Evolutionary conservation across 2,329 filamentous ascomycete genomes (phyloP).

Genomic region (Colletotrichum paranaense): DNA sequence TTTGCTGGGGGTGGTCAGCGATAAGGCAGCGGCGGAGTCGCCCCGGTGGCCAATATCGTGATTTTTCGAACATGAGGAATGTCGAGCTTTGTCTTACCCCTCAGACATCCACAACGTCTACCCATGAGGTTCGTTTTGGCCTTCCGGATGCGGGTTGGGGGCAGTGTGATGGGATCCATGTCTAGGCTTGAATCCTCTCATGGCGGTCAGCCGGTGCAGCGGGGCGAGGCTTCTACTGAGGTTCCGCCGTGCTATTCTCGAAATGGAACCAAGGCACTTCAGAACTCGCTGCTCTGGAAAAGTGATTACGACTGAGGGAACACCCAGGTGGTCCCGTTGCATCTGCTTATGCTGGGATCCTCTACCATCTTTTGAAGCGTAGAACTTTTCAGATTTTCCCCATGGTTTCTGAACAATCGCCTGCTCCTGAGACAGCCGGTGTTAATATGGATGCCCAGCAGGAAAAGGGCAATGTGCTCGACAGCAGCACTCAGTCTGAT

Average conservation of each 20-base stretch:
- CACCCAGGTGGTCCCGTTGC: not conserved
- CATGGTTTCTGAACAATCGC: not conserved
- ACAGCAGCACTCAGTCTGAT: not conserved
- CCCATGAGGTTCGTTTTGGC: not conserved
- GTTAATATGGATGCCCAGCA: not conserved
- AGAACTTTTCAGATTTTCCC: not conserved
- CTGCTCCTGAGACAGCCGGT: not conserved
- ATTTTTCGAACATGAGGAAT: not conserved
- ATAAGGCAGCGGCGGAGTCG: not conserved
- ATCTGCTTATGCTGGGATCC: not conserved
- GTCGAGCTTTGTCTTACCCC: not conserved
- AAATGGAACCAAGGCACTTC: not conserved
- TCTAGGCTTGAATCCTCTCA: constrained; percentile 2
- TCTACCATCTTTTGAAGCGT: not conserved
- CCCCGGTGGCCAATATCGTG: not conserved
- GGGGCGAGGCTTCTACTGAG: not conserved
- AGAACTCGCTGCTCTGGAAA: not conserved
- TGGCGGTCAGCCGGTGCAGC: constrained; percentile 12
- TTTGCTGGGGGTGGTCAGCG: constrained; percentile 16
- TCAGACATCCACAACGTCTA: not conserved
- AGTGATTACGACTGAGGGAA: no score
- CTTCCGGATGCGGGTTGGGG: constrained; percentile 22
- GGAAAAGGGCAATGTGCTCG: not conserved
- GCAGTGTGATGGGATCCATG: constrained; percentile 10
- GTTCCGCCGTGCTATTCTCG: not conserved